Evolutionary conservation across 2,329 filamentous ascomycete genomes (phyloP), one percentile per base, ranked within the genome.

Genomic region (Exophiala xenobiotica): DNA sequence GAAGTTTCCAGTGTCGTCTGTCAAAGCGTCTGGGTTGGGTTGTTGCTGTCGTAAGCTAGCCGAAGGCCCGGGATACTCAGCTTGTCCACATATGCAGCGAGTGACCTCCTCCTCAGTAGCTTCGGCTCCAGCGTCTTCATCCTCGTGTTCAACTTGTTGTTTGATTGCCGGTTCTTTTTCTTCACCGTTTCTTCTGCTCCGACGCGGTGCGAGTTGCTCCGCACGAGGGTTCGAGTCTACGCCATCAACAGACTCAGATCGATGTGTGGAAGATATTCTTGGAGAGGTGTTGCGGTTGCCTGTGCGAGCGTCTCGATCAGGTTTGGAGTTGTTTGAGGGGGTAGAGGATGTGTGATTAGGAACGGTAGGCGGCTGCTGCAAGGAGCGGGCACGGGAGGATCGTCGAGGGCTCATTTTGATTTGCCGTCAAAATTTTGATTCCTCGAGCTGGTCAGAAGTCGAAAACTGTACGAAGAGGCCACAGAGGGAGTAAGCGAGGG

Each of bases 31-130:
- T 8, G 46, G 5, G 12, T 29, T 37, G 23, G 49, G 18, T 20
- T 54, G 51, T 41, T 57, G 56, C 23, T 57, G 56, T 46, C 52
- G 43, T 31, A 57, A 49, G 22, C 39, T 45, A 23, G 48, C 38
- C 12, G 56, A 56, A 18, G 60, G 87, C 47, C 93, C 93, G 18
- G 93, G 93, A 72, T 97, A 97, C 51, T 99, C 93, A 65, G 95
- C 90, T 63, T 87, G 85, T 62, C 90, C 91, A 72, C 93, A 99
- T 59, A 99, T 86, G 74, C 93, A 99, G 61, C 93, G 85, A 66
- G 96, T 96, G 49, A 93, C 84, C 74, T 97, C 93, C 66, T 96
- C 91, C 68, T 96, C 90, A 65, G 87, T 87, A 22, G 76, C 80
- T 53, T 89, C 87, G 42, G 79, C 78, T 27, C 77, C 72, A 41